Percentiles rank a stretch among this genome's conserved stretches.
phyloP scores from a whole-genome alignment of 176 grass and related monocot species.

The Zea luxurians region DNA sequence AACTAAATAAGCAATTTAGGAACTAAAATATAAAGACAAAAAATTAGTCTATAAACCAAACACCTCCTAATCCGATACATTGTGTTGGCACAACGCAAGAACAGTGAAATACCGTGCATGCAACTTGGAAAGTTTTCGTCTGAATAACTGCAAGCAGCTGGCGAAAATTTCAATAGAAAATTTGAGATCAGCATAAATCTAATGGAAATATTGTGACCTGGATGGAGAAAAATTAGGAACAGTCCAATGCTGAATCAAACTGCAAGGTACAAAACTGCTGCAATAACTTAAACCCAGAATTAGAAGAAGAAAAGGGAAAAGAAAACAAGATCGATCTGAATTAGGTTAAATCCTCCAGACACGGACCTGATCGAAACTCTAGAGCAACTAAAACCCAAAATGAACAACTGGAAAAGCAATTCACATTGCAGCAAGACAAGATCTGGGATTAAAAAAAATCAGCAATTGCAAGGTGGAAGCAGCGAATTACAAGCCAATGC shows the following conservation, averaged over 20 bases:
- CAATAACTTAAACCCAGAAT: neutral
- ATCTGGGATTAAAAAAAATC: neutral
- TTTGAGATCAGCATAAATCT: neutral
- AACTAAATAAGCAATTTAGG: neutral
- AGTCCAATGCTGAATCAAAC: slow-evolving; percentile 12
- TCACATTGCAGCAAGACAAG: slow-evolving; percentile 26
- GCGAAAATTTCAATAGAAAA: neutral
- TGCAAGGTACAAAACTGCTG: neutral
- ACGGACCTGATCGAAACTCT: neutral
- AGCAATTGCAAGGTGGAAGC: neutral
- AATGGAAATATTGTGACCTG: neutral
- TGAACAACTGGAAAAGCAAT: neutral
- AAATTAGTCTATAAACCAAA: no score
- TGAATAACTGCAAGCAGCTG: neutral
- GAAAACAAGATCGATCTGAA: neutral
- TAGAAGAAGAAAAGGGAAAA: neutral
- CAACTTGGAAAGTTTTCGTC: neutral
- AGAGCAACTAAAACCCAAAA: slow-evolving; percentile 17
- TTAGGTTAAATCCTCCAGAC: neutral
- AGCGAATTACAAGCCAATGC: slow-evolving; percentile 75
- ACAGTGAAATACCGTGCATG: neutral
- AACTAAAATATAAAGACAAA: no score
- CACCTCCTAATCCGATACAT: neutral
- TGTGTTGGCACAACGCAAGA: neutral
- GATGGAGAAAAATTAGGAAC: slow-evolving; percentile 14